phyloP scores from a whole-genome alignment of 805 yeast species.

The Lipomyces japonicus region DNA sequence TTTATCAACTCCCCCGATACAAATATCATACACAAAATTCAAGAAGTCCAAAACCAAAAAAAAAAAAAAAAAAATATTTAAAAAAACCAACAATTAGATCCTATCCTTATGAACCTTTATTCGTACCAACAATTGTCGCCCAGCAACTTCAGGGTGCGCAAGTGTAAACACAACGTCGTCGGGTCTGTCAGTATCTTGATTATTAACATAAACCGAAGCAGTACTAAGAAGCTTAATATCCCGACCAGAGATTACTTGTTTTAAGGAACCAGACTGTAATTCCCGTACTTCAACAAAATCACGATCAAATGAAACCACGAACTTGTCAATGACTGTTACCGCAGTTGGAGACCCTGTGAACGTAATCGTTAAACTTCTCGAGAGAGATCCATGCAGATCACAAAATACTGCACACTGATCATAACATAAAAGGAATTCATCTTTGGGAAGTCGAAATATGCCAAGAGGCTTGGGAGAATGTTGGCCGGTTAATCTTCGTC shows the following conservation, averaged over 20 bases:
- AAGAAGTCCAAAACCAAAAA: too few relatives aligned
- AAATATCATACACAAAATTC: too few relatives aligned
- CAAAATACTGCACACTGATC: slow-evolving; percentile 66
- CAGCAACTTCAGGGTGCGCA: slow-evolving; percentile 21
- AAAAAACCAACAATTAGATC: slow-evolving; percentile 3
- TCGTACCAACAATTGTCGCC: slow-evolving; percentile 16
- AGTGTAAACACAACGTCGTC: slow-evolving; percentile 12
- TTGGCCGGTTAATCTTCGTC: not conserved
- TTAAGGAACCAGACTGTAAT: slow-evolving; percentile 44
- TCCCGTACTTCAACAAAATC: slow-evolving; percentile 70
- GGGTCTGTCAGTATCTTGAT: not conserved
- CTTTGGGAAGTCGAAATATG: slow-evolving; percentile 57
- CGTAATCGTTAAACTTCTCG: slow-evolving; percentile 43
- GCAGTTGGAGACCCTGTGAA: slow-evolving; percentile 38
- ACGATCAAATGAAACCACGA: slow-evolving; percentile 53
- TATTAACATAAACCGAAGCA: not conserved
- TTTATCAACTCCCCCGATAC: too few relatives aligned
- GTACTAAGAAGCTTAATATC: slow-evolving; percentile 43
- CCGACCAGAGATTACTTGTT: slow-evolving; percentile 70
- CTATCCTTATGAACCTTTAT: slow-evolving; percentile 9
- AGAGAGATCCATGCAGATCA: slow-evolving; percentile 46
- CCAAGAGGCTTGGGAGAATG: slow-evolving; percentile 48
- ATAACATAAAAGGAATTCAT: slow-evolving; percentile 59
- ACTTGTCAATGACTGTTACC: slow-evolving; percentile 46
- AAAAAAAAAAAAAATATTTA: too few relatives aligned